A percentile compares a stretch with the other conserved stretches of the same genome.
These are phyloP conservation scores for Yamadazyma spencermartinsiae DNA, from an alignment of 1,139 yeast genomes.

Conservation along the genomic window DNA sequence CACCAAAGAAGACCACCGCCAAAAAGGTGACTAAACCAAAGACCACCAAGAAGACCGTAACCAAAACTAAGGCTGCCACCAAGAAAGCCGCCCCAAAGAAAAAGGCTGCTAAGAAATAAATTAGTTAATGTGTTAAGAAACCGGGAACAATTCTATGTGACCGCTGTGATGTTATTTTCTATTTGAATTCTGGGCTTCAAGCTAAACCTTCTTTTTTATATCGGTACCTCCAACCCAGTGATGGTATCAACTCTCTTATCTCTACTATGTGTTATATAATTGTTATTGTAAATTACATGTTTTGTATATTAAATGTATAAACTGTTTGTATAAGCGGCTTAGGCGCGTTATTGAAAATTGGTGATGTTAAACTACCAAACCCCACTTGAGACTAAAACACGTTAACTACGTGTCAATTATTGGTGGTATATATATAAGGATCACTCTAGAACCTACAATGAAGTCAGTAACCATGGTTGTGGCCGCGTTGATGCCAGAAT, in stretches of 20 bases:
- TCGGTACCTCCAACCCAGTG: background rate
- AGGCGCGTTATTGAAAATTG: too few relatives aligned
- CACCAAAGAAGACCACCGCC: constrained; percentile 17
- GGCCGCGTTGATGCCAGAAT: constrained; percentile 77
- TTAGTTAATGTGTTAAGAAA: background rate
- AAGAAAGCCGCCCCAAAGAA: constrained; percentile 11
- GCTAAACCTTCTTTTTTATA: background rate
- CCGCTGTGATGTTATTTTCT: background rate
- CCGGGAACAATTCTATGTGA: too few relatives aligned
- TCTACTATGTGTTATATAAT: background rate
- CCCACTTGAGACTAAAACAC: too few relatives aligned
- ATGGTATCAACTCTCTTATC: background rate
- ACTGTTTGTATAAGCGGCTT: constrained; percentile 1
- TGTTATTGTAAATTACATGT: constrained; percentile 3
- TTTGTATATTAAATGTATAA: constrained; percentile 4
- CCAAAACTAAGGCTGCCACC: constrained; percentile 12
- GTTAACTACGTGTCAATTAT: too few relatives aligned
- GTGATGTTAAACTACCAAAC: too few relatives aligned
- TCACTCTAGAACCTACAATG: constrained; percentile 2
- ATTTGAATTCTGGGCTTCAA: background rate
- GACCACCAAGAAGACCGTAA: constrained; percentile 22
- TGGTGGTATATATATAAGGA: background rate
- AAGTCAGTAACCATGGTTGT: constrained; percentile 61
- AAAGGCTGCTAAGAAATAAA: constrained; percentile 15
- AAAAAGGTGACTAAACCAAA: constrained; percentile 9